Evolutionary conservation across 2,329 filamentous ascomycete species (phyloP).

Genomic region (Didymella arachidicola): DNA sequence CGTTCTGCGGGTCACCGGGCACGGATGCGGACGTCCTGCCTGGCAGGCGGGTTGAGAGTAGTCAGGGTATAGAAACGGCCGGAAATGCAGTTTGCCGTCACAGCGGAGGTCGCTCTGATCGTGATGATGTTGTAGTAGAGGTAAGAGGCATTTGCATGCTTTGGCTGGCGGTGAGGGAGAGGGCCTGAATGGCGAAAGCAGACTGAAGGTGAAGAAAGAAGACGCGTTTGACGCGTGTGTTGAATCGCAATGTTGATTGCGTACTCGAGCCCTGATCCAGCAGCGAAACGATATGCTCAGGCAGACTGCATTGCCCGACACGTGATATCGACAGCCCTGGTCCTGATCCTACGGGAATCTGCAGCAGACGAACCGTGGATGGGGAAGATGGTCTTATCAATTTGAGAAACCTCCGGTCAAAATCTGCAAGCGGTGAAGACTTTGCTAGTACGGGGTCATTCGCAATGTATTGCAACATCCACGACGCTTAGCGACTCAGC

Average conservation of each 20-base stretch:
- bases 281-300: conserved; percentile 1
- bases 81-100: conserved; percentile 25
- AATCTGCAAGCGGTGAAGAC: conserved; percentile 23
- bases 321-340: not conserved
- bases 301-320: not conserved
- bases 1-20: conserved; percentile 18
- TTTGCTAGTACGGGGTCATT: conserved; percentile 18
- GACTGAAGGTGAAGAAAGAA: conserved; percentile 11
- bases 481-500: conserved; percentile 10
- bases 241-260: conserved; percentile 1
- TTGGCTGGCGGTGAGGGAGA: conserved; percentile 10
- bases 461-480: conserved; percentile 1
- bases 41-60: conserved; percentile 10
- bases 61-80: conserved; percentile 2
- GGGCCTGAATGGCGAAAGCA: conserved; percentile 3
- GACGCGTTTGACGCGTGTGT: conserved; percentile 9
- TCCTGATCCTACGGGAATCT: conserved; percentile 1
- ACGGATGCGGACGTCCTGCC: conserved; percentile 20
- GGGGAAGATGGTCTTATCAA: conserved; percentile 11
- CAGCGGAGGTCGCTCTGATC: conserved; percentile 16
- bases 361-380: not conserved
- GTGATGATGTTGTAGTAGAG: conserved; percentile 2
- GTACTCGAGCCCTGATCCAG: conserved; percentile 3
- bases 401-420: conserved; percentile 18
- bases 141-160: conserved; percentile 23